Evolutionary conservation across 768 basidiomycete species (phyloP).

Genomic region (Lentinula detonsa): DNA sequence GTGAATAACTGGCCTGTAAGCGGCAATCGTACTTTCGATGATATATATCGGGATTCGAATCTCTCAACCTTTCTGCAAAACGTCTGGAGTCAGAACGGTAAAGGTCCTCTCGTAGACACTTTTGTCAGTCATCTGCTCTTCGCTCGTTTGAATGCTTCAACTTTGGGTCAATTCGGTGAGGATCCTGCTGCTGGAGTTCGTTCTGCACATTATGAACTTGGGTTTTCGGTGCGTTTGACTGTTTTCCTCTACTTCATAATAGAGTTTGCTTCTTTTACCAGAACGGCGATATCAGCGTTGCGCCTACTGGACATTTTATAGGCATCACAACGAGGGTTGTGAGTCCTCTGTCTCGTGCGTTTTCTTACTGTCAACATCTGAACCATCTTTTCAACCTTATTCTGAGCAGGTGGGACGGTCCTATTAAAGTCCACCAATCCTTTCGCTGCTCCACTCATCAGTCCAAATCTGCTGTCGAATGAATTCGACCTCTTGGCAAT

Average conservation of each 20-base stretch:
- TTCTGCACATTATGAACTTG: slow-evolving; percentile 3
- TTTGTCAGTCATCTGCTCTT: slow-evolving; percentile 6
- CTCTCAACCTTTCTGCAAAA: background rate
- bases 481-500: slow-evolving; percentile 13
- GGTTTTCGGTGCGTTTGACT: slow-evolving; percentile 1
- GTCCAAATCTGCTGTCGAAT: slow-evolving; percentile 31
- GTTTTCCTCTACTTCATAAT: background rate
- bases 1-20: slow-evolving; percentile 5
- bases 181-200: slow-evolving; percentile 1
- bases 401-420: slow-evolving; percentile 14
- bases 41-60: slow-evolving; percentile 1
- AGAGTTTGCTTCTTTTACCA: background rate
- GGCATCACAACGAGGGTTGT: slow-evolving; percentile 5
- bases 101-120: slow-evolving; percentile 5
- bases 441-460: slow-evolving; percentile 34
- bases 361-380: background rate
- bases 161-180: background rate
- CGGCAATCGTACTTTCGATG: slow-evolving; percentile 3
- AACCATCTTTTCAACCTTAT: background rate
- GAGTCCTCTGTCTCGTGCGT: slow-evolving; percentile 5
- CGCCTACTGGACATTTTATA: slow-evolving; percentile 4
- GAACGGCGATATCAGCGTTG: slow-evolving; percentile 2
- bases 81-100: background rate
- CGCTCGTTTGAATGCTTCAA: background rate
- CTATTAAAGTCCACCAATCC: slow-evolving; percentile 29